These are phyloP conservation scores for Globisporangium splendens DNA, from an alignment of 352 stramenopile species.

Conservation along the genomic window DNA sequence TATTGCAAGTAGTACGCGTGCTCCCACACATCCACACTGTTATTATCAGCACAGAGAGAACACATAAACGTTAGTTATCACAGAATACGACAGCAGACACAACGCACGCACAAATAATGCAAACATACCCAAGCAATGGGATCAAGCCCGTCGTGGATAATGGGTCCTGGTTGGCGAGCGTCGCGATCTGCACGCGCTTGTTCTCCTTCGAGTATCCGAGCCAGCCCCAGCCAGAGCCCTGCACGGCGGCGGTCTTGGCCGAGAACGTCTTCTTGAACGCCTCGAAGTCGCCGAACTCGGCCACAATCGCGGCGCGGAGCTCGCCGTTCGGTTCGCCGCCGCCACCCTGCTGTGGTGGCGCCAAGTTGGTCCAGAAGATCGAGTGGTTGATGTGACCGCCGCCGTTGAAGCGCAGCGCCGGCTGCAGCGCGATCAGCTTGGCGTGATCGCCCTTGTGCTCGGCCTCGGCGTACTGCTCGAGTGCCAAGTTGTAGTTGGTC, in stretches of 20 bases:
- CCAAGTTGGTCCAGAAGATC: conserved; percentile 98
- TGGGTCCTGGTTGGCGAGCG: conserved; percentile 95
- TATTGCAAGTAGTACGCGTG: conserved; percentile 96
- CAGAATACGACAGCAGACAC: too few relatives aligned
- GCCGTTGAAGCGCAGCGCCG: conserved; percentile 97
- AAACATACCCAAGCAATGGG: conserved; percentile 89
- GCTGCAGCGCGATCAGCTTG: conserved; percentile 89
- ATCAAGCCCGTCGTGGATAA: conserved; percentile 94
- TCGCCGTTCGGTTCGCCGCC: conserved; percentile 79
- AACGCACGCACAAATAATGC: too few relatives aligned
- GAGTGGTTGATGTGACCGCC: conserved; percentile 98
- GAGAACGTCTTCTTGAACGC: conserved; percentile 89
- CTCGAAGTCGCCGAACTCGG: conserved; percentile 92
- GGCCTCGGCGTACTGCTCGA: conserved; percentile 93
- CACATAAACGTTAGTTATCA: too few relatives aligned
- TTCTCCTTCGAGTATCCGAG: conserved; percentile 90
- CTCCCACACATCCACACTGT: conserved; percentile 97
- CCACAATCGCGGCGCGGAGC: conserved; percentile 88
- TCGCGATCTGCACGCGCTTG: conserved; percentile 87
- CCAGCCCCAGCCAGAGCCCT: conserved; percentile 98
- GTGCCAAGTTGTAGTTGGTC: conserved; percentile 92
- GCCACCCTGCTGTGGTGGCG: conserved; percentile 67
- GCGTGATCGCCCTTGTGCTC: conserved; percentile 85
- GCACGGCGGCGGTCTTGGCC: conserved; percentile 89
- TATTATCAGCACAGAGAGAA: too few relatives aligned